Conservation (phyloP, 2,329 filamentous ascomycete species). For the Sclerotinia glacialis region DNA sequence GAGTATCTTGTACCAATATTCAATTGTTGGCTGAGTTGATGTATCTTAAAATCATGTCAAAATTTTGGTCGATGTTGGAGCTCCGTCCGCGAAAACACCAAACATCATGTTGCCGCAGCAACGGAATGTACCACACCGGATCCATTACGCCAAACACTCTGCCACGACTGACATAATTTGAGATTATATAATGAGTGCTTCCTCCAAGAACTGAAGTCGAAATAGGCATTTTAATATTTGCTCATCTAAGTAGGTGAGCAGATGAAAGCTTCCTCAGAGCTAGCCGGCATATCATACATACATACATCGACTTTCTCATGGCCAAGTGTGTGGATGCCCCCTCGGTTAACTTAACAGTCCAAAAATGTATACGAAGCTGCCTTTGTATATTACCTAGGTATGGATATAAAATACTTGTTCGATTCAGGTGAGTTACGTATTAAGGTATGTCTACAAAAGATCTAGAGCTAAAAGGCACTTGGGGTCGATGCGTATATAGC, state of each 20-base stretch:
- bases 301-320: background rate
- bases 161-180: background rate
- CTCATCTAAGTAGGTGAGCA: background rate
- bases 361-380: background rate
- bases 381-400: background rate
- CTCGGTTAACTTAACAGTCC: background rate
- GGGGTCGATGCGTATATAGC: background rate
- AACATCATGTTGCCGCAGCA: constrained; percentile 15
- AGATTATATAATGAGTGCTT: background rate
- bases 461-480: too few species aligned
- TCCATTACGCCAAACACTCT: background rate
- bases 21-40: constrained; percentile 1
- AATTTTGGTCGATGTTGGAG: constrained; percentile 12
- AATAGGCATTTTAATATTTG: background rate
- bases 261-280: background rate
- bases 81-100: constrained; percentile 2
- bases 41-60: constrained; percentile 1
- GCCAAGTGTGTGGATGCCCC: background rate
- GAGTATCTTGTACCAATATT: constrained; percentile 3
- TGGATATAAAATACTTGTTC: background rate
- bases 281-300: background rate
- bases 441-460: background rate
- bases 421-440: background rate
- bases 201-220: background rate
- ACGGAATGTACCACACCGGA: background rate